A percentile compares a stretch with the other conserved stretches of the same genome.
Evolutionary conservation across 768 basidiomycete species (phyloP).

Genomic region (Naematelia aurantialba): DNA sequence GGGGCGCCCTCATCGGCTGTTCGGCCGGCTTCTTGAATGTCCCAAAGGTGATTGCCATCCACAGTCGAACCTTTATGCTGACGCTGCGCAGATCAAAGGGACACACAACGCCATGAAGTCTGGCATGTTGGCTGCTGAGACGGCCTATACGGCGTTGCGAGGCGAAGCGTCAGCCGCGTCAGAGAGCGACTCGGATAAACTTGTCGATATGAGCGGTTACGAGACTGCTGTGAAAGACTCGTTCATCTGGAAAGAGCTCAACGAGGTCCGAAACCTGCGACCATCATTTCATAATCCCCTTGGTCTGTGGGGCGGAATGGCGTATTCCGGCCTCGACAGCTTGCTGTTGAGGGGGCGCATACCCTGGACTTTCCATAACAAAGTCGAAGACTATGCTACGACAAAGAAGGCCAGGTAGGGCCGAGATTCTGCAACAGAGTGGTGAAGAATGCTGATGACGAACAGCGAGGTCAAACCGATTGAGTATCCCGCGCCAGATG

Average conservation of each 20-base stretch:
- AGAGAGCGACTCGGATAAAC: constrained; percentile 44
- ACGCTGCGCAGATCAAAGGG: constrained; percentile 71
- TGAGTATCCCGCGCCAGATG: constrained; percentile 78
- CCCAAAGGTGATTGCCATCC: constrained; percentile 60
- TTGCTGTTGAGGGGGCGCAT: constrained; percentile 76
- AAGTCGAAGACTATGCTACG: constrained; percentile 60
- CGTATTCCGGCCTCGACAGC: constrained; percentile 83
- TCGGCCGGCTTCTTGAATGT: constrained; percentile 94
- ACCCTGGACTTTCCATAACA: constrained; percentile 87
- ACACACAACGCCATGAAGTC: constrained; percentile 99
- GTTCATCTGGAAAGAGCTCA: constrained; percentile 80
- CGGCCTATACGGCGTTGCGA: constrained; percentile 65
- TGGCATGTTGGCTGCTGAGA: constrained; percentile 93
- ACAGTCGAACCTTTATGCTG: not conserved
- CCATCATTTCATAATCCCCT: constrained; percentile 75
- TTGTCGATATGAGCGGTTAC: constrained; percentile 68
- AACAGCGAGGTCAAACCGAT: constrained; percentile 64
- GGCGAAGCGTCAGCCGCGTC: constrained; percentile 26
- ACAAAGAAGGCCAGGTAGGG: constrained; percentile 67
- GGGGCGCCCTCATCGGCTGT: constrained; percentile 91
- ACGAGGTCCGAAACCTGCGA: constrained; percentile 85
- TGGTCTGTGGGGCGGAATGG: constrained; percentile 80
- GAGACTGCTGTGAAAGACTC: constrained; percentile 65
- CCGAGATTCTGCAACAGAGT: constrained; percentile 3
- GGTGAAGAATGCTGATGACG: constrained; percentile 8